A percentile compares a stretch with the other conserved stretches of the same genome.
These are phyloP conservation scores for Cyberlindnera meyerae DNA, from an alignment of 805 yeast species.

Conservation along the genomic window DNA sequence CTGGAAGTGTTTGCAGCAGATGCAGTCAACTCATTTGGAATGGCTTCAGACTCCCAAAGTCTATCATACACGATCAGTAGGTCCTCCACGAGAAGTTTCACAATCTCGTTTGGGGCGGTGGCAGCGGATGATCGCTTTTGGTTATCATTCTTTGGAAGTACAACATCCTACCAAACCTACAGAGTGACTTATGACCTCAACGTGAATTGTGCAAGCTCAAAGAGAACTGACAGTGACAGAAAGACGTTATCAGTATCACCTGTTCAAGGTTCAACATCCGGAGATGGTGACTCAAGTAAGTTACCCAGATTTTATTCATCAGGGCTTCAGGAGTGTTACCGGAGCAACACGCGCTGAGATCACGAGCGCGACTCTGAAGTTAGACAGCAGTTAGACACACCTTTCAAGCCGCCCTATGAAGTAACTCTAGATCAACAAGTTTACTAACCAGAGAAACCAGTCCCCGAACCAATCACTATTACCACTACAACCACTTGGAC, in stretches of 20 bases:
- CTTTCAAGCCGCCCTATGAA: too few species aligned
- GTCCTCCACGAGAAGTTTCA: background rate
- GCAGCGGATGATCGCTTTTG: conserved; percentile 10
- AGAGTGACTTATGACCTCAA: too few species aligned
- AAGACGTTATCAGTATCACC: too few species aligned
- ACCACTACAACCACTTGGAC: conserved; percentile 5
- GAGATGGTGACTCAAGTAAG: too few species aligned
- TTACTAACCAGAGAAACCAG: background rate
- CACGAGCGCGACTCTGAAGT: too few species aligned
- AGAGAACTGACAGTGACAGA: too few species aligned
- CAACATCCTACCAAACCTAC: background rate
- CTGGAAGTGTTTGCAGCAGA: conserved; percentile 2
- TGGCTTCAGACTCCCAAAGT: background rate
- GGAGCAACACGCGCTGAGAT: too few species aligned
- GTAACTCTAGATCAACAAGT: too few species aligned
- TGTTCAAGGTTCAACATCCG: conserved; percentile 8
- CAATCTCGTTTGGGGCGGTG: conserved; percentile 6
- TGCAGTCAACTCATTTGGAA: conserved; percentile 4
- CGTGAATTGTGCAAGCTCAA: too few species aligned
- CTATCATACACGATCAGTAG: background rate
- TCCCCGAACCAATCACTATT: conserved; percentile 4
- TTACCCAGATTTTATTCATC: too few species aligned
- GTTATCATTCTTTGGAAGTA: conserved; percentile 4
- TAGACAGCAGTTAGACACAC: too few species aligned
- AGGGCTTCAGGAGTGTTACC: too few species aligned